phyloP scores from a whole-genome alignment of 2,329 filamentous ascomycete species.

The Trichoderma gracile region DNA sequence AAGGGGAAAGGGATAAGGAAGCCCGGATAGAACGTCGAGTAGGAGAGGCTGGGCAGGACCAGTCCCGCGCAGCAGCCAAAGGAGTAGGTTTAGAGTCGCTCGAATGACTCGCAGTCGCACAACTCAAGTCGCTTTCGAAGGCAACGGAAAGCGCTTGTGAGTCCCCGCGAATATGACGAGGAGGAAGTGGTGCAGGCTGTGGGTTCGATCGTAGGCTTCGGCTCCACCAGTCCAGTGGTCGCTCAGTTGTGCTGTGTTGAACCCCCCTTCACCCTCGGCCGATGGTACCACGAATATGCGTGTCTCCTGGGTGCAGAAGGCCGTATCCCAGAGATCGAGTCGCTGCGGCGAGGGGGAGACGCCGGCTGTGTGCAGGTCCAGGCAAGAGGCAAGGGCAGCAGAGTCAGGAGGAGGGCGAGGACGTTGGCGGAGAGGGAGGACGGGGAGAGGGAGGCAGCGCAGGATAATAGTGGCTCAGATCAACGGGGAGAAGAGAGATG shows the following conservation, averaged over 20 bases:
- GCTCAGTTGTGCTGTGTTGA: neutral
- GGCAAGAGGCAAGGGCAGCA: neutral
- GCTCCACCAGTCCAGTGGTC: no score
- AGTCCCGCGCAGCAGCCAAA: slow-evolving; percentile 8
- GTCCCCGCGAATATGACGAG: neutral
- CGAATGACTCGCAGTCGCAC: slow-evolving; percentile 1
- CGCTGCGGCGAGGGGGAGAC: neutral
- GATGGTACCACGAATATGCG: neutral
- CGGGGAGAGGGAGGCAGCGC: slow-evolving; percentile 10
- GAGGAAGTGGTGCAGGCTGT: slow-evolving; percentile 15
- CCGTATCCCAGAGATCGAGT: neutral
- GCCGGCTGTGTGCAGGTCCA: neutral
- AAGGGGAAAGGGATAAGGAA: slow-evolving; percentile 3
- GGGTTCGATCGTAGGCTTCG: neutral
- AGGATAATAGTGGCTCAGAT: slow-evolving; percentile 18
- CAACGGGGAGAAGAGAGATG: neutral
- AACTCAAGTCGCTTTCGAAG: neutral
- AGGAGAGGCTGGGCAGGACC: slow-evolving; percentile 11
- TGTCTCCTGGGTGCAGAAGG: neutral
- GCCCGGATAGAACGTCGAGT: neutral
- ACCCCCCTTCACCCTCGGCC: neutral
- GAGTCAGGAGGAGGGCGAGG: slow-evolving; percentile 13
- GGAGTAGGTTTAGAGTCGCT: neutral
- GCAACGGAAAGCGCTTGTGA: neutral
- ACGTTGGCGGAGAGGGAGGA: no score